A percentile compares a stretch with the other conserved stretches of the same genome.
Evolutionary conservation across 306 rosid genomes (phyloP).

Genomic region (Acacia acuminata): DNA sequence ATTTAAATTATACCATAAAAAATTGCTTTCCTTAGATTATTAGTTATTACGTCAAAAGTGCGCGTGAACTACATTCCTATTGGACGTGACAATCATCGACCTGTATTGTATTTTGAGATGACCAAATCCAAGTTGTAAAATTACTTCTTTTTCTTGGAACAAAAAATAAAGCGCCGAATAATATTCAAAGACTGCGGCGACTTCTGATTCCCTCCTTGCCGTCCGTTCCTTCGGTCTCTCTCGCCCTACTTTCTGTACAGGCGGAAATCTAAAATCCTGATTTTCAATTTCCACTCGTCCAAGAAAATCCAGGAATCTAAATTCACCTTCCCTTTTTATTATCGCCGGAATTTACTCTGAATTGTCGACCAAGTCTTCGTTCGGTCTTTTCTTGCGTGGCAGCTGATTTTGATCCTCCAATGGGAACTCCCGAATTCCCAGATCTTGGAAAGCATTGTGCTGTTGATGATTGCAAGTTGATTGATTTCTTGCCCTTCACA

Average conservation of each 20-base stretch:
- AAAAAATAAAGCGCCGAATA: not conserved
- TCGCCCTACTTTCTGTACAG: conserved; percentile 4
- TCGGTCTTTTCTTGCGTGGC: not conserved
- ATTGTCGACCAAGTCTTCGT: not conserved
- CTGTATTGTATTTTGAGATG: not conserved
- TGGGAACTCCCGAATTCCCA: conserved; percentile 98
- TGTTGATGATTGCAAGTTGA: conserved; percentile 62
- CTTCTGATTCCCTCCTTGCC: not conserved
- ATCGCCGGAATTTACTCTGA: not conserved
- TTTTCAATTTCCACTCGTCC: not conserved
- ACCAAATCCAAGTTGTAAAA: not conserved
- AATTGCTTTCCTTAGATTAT: not conserved
- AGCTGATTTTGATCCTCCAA: conserved; percentile 24
- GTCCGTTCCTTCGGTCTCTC: not conserved
- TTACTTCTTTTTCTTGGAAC: not conserved
- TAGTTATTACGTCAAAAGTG: not conserved
- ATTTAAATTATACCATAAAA: not conserved
- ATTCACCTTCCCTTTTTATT: not conserved
- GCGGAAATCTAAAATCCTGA: not conserved
- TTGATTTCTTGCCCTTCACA: conserved; percentile 93
- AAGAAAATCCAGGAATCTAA: not conserved
- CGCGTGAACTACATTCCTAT: not conserved
- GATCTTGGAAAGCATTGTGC: conserved; percentile 88
- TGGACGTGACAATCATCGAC: not conserved
- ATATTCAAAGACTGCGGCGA: not conserved